These are phyloP conservation scores for Clavispora phyllophila DNA, from an alignment of 805 yeast genomes.

Conservation along the genomic window DNA sequence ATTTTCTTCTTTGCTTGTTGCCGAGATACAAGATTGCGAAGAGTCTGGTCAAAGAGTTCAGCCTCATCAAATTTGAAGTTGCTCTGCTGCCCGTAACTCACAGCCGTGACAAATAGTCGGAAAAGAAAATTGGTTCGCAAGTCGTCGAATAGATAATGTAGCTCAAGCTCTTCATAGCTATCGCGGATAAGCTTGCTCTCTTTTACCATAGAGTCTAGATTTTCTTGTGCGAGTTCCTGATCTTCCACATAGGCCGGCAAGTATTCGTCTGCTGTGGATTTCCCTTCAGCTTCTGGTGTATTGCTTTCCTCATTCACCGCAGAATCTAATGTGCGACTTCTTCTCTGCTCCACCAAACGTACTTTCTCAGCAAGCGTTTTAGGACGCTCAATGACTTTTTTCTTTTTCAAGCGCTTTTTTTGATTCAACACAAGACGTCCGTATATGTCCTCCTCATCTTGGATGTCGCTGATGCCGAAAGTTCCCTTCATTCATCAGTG, in stretches of 20 bases:
- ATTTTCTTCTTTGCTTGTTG: not conserved
- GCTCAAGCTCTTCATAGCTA: slow-evolving; percentile 6
- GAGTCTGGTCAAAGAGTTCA: not conserved
- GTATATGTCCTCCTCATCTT: slow-evolving; percentile 10
- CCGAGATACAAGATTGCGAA: not conserved
- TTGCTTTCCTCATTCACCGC: not conserved
- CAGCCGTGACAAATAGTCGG: slow-evolving; percentile 12
- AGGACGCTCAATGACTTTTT: not conserved
- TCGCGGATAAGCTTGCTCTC: not conserved
- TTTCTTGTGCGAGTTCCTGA: slow-evolving; percentile 3
- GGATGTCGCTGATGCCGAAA: slow-evolving; percentile 7
- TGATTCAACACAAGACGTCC: slow-evolving; percentile 3
- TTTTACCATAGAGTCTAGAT: not conserved
- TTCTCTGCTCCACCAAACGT: not conserved
- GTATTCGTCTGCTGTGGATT: slow-evolving; percentile 3
- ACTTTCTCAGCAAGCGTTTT: not conserved
- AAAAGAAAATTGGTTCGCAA: slow-evolving; percentile 9
- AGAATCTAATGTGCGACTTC: not conserved
- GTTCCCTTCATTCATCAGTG: not conserved
- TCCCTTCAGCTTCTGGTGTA: not conserved
- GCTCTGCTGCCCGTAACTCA: not conserved
- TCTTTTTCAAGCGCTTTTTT: not conserved
- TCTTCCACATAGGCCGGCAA: slow-evolving; percentile 7
- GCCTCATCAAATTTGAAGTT: not conserved
- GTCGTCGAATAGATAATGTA: slow-evolving; percentile 8